Evolutionary conservation across 345 rosid genomes (phyloP).

Genomic region (Eucalyptus brandiana): DNA sequence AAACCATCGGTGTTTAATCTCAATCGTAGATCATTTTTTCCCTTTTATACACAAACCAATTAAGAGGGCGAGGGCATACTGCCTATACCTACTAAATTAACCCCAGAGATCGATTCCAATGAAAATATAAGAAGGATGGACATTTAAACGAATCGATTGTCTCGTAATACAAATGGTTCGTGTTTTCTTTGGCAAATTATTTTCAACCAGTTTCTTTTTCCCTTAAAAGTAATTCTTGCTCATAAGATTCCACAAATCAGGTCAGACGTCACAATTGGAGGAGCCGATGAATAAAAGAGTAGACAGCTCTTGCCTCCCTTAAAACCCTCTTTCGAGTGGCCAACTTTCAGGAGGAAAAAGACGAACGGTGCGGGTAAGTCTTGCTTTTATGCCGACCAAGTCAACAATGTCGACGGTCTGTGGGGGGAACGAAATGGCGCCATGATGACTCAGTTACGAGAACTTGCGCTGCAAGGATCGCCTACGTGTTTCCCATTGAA

Average conservation of each 20-base stretch:
- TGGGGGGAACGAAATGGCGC: no score
- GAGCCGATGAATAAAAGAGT: no score
- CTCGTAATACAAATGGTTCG: background rate
- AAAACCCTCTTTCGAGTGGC: background rate
- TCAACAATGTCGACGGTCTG: background rate
- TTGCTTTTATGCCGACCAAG: background rate
- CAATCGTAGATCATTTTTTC: accelerated
- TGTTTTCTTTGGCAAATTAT: background rate
- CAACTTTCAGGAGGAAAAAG: background rate
- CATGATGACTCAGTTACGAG: no score
- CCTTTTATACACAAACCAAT: background rate
- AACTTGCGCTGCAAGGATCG: no score
- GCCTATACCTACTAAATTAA: background rate
- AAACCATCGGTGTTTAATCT: background rate
- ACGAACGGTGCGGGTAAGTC: background rate
- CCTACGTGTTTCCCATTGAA: no score
- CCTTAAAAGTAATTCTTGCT: no score
- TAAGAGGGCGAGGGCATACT: background rate
- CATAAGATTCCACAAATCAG: no score
- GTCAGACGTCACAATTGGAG: no score
- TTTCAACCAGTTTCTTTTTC: background rate
- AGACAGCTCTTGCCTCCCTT: background rate
- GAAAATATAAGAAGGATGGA: background rate
- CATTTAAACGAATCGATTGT: no score
- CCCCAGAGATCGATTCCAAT: background rate